Percentiles rank a stretch among this genome's conserved stretches.
phyloP scores from a whole-genome alignment of 1,284 basidiomycete genomes.

The Athelia sp. region DNA sequence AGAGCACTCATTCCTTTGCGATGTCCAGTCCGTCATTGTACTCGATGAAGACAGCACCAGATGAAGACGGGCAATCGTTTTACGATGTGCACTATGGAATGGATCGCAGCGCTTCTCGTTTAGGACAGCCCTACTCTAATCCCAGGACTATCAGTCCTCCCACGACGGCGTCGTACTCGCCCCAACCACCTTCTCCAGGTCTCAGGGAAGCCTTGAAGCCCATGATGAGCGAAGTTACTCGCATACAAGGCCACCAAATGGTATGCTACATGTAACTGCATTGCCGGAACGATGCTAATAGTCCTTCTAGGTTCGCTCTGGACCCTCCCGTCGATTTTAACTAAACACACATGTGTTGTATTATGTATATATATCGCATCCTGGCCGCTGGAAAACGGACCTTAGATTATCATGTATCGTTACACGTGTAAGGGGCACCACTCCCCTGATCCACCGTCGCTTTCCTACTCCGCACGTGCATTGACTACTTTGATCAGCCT shows the following conservation, averaged over 20 bases:
- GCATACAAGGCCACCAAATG: too few species aligned
- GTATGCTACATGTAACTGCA: neutral
- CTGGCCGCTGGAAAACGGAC: too few species aligned
- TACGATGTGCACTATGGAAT: constrained; percentile 6
- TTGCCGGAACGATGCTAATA: constrained; percentile 7
- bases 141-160: neutral
- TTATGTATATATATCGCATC: neutral
- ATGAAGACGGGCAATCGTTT: constrained; percentile 27
- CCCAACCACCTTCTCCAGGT: neutral
- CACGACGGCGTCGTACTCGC: neutral
- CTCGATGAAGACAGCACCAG: constrained; percentile 44
- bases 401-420: too few species aligned
- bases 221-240: too few species aligned
- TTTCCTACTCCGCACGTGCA: too few species aligned
- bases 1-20: constrained; percentile 21
- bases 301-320: constrained; percentile 25
- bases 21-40: constrained; percentile 57
- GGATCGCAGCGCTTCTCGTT: too few species aligned
- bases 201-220: too few species aligned
- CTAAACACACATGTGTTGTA: constrained; percentile 1
- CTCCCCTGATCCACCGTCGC: neutral
- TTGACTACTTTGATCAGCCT: constrained; percentile 27
- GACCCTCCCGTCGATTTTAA: constrained; percentile 5
- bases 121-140: neutral
- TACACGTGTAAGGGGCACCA: neutral